Conservation (phyloP, 2,329 filamentous ascomycete genomes). For the Davidsoniella australis region DNA sequence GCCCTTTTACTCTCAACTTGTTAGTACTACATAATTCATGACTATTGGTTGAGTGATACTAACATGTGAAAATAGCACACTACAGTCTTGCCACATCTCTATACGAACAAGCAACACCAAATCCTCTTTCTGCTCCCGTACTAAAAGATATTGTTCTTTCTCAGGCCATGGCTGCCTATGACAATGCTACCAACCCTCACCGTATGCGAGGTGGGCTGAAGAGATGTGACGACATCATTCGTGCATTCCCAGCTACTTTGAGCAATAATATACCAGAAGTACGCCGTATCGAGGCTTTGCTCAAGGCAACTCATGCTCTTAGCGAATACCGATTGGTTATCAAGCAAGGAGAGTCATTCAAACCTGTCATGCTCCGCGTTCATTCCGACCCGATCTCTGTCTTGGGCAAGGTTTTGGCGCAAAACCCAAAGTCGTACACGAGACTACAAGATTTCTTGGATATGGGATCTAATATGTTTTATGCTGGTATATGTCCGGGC, state of each 20-base stretch:
- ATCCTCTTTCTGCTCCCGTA: slow-evolving; percentile 29
- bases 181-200: slow-evolving; percentile 70
- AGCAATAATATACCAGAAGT: slow-evolving; percentile 31
- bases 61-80: slow-evolving; percentile 23
- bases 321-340: slow-evolving; percentile 63
- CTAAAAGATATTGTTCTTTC: slow-evolving; percentile 45
- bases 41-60: neutral
- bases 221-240: slow-evolving; percentile 56
- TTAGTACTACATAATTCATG: slow-evolving; percentile 23
- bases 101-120: slow-evolving; percentile 34
- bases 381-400: slow-evolving; percentile 60
- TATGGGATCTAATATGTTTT: slow-evolving; percentile 50
- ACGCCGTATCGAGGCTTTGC: slow-evolving; percentile 42
- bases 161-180: slow-evolving; percentile 53
- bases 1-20: slow-evolving; percentile 43
- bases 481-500: slow-evolving; percentile 26
- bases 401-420: slow-evolving; percentile 54
- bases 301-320: slow-evolving; percentile 57
- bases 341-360: slow-evolving; percentile 65
- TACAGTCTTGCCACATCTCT: slow-evolving; percentile 47
- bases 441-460: slow-evolving; percentile 55
- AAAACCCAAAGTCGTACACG: slow-evolving; percentile 59
- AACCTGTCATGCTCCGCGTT: slow-evolving; percentile 60
- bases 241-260: slow-evolving; percentile 44
- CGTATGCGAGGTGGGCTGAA: slow-evolving; percentile 59